phyloP scores from a whole-genome alignment of 345 rosid species.

The Salix viminalis region DNA sequence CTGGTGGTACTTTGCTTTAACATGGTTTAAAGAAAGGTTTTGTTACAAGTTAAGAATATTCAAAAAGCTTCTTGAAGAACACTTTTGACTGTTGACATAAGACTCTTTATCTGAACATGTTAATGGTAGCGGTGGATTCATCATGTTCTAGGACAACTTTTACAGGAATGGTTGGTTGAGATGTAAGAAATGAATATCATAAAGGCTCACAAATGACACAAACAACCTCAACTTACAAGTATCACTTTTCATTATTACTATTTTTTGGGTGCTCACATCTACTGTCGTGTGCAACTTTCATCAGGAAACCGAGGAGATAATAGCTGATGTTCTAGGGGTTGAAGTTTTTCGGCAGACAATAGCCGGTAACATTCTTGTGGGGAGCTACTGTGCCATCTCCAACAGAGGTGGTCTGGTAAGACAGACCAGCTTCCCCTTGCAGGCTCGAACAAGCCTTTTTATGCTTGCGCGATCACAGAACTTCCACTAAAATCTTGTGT shows the following conservation, averaged over 20 bases:
- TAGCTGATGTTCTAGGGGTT: constrained; percentile 96
- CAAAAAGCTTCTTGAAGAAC: neutral
- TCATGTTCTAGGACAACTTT: neutral
- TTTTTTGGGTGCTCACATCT: constrained; percentile 33
- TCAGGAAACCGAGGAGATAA: constrained; percentile 75
- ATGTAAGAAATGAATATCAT: neutral
- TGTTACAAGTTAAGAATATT: neutral
- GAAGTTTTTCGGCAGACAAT: constrained; percentile 95
- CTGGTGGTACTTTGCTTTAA: neutral
- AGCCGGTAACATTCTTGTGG: constrained; percentile 91
- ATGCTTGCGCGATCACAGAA: neutral
- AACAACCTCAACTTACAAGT: neutral
- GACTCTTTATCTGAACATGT: neutral
- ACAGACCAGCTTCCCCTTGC: neutral
- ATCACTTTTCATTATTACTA: neutral
- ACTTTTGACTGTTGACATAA: neutral
- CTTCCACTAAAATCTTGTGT: neutral
- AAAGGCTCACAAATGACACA: neutral
- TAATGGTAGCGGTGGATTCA: neutral
- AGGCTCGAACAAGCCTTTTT: neutral
- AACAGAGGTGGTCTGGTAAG: constrained; percentile 91
- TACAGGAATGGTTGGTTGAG: neutral
- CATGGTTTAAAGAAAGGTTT: neutral
- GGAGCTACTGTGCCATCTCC: constrained; percentile 84
- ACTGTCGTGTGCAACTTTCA: neutral